Evolutionary conservation across 1,284 basidiomycete genomes (phyloP).

Genomic region (Taiwanofungus camphoratus): DNA sequence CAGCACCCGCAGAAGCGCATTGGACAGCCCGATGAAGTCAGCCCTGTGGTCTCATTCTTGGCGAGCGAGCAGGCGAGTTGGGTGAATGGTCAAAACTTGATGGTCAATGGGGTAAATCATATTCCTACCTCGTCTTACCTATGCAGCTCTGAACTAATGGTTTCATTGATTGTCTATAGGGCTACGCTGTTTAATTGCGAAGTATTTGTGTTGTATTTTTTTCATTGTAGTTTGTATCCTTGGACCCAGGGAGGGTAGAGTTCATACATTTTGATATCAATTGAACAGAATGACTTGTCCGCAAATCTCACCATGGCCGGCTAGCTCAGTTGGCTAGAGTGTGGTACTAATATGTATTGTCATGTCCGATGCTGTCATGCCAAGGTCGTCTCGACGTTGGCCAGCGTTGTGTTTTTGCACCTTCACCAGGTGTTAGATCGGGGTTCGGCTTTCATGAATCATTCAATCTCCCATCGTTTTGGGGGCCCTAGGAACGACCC

Average conservation of each 20-base stretch:
- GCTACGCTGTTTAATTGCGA: background rate
- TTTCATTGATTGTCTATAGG: background rate
- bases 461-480: no score
- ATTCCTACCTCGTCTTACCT: background rate
- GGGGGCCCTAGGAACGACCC: no score
- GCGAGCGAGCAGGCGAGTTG: conserved; percentile 47
- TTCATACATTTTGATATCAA: background rate
- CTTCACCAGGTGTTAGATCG: no score
- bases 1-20: conserved; percentile 42
- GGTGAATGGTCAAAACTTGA: conserved; percentile 51
- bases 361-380: background rate
- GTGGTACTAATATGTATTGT: background rate
- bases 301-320: background rate
- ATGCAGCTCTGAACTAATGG: background rate
- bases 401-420: no score
- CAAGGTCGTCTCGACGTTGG: background rate
- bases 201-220: background rate
- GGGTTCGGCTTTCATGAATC: no score
- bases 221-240: background rate
- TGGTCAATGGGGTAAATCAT: conserved; percentile 43
- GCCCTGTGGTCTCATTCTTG: conserved; percentile 46
- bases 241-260: background rate
- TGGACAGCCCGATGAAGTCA: conserved; percentile 49
- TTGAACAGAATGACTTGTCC: background rate
- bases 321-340: background rate